A percentile compares a stretch with the other conserved stretches of the same genome.
Evolutionary conservation across 352 stramenopile species (phyloP).

Genomic region (Blastocystis sp.): DNA sequence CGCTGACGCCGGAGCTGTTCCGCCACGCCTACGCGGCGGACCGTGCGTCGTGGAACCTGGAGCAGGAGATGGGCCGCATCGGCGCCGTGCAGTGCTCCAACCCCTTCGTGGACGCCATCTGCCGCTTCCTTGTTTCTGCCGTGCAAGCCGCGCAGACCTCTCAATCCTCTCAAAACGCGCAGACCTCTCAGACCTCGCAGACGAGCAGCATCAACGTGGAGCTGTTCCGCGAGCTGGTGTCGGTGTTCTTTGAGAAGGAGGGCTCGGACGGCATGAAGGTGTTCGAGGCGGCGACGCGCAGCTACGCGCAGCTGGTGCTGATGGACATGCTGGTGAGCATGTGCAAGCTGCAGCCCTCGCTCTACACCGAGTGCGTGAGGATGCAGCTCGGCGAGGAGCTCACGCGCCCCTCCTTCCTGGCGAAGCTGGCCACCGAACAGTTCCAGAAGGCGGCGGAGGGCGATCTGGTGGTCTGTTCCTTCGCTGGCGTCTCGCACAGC

Average conservation of each 20-base stretch:
- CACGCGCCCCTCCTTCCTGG: conserved; percentile 4
- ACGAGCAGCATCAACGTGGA: not conserved
- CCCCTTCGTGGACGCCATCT: not conserved
- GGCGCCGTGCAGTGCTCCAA: not conserved
- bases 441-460: not conserved
- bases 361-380: conserved; percentile 13
- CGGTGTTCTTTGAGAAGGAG: not conserved
- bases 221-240: not conserved
- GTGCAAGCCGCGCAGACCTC: not conserved
- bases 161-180: too few species aligned
- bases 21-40: not conserved
- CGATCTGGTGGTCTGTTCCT: not conserved
- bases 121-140: not conserved
- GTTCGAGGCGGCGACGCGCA: not conserved
- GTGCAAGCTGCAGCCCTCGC: not conserved
- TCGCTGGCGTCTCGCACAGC: not conserved
- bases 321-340: conserved; percentile 31
- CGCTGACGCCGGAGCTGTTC: conserved; percentile 50
- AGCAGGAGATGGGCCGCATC: conserved; percentile 1
- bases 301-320: conserved; percentile 19
- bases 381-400: conserved; percentile 24
- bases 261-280: not conserved
- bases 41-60: conserved; percentile 2
- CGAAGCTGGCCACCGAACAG: not conserved
- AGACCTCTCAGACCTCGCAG: too few species aligned